A percentile compares a stretch with the other conserved stretches of the same genome.
Evolutionary conservation across 805 yeast genomes (phyloP).

Genomic region (Clavispora vitiphila): DNA sequence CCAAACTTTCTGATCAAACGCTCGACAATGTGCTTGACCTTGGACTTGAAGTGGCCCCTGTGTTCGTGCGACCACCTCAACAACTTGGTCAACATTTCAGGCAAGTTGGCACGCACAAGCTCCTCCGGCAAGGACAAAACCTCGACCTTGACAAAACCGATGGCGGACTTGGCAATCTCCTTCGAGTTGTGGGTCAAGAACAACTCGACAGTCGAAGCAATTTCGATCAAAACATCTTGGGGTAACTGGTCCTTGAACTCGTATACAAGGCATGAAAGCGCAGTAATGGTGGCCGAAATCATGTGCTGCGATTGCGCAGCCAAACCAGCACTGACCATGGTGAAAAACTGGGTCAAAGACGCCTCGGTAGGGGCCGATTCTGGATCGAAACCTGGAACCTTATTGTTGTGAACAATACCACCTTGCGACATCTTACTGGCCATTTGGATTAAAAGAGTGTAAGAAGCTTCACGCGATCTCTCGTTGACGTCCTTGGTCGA

Average conservation of each 20-base stretch:
- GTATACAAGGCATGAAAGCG: conserved; percentile 78
- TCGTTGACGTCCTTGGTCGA: conserved; percentile 92
- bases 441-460: conserved; percentile 69
- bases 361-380: conserved; percentile 63
- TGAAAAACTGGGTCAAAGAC: conserved; percentile 74
- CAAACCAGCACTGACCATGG: conserved; percentile 93
- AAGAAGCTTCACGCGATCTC: conserved; percentile 80
- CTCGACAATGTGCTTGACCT: conserved; percentile 90
- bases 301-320: conserved; percentile 92
- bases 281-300: conserved; percentile 91
- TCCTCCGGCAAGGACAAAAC: conserved; percentile 79
- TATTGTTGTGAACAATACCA: conserved; percentile 59
- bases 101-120: conserved; percentile 59
- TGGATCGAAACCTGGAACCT: conserved; percentile 62
- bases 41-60: conserved; percentile 89
- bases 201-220: conserved; percentile 80
- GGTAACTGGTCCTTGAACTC: conserved; percentile 73
- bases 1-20: conserved; percentile 88
- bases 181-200: conserved; percentile 86
- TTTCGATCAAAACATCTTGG: conserved; percentile 58
- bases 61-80: conserved; percentile 95
- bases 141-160: conserved; percentile 91
- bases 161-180: conserved; percentile 90
- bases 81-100: conserved; percentile 62
- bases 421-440: conserved; percentile 71